A percentile compares a stretch with the other conserved stretches of the same genome.
Conservation (phyloP, 768 basidiomycete species). For the Pisolithus marmoratus region DNA sequence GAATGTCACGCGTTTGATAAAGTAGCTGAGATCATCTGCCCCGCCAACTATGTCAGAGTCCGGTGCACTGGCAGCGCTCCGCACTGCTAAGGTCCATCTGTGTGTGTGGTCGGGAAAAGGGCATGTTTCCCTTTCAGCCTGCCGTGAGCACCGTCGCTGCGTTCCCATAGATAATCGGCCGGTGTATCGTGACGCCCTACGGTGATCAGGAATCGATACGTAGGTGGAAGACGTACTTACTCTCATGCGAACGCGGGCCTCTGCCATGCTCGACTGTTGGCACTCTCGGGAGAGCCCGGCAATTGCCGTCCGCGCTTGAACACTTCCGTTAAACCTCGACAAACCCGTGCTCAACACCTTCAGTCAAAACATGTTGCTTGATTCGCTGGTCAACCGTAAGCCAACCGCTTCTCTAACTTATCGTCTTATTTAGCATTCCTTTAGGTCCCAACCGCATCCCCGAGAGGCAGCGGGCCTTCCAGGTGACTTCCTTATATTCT, state of each 20-base stretch:
- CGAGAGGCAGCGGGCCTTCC: conserved; percentile 60
- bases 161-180: conserved; percentile 96
- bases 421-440: conserved; percentile 2
- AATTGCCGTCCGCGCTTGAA: conserved; percentile 20
- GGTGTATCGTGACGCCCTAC: conserved; percentile 80
- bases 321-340: conserved; percentile 8
- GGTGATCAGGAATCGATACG: conserved; percentile 1
- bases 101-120: conserved; percentile 79
- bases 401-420: conserved; percentile 1
- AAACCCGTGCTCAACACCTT: conserved; percentile 18
- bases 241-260: conserved; percentile 68
- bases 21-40: conserved; percentile 84
- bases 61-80: conserved; percentile 74
- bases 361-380: conserved; percentile 40
- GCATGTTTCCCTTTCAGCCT: conserved; percentile 58
- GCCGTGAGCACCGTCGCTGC: conserved; percentile 73
- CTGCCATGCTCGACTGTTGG: conserved; percentile 43
- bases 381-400: conserved; percentile 63
- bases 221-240: conserved; percentile 39
- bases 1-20: conserved; percentile 95
- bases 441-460: conserved; percentile 59
- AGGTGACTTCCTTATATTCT: conserved; percentile 37
- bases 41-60: conserved; percentile 80
- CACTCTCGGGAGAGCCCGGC: conserved; percentile 35
- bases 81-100: conserved; percentile 92